Conservation (phyloP, 345 rosid genomes). For the Populus nigra region DNA sequence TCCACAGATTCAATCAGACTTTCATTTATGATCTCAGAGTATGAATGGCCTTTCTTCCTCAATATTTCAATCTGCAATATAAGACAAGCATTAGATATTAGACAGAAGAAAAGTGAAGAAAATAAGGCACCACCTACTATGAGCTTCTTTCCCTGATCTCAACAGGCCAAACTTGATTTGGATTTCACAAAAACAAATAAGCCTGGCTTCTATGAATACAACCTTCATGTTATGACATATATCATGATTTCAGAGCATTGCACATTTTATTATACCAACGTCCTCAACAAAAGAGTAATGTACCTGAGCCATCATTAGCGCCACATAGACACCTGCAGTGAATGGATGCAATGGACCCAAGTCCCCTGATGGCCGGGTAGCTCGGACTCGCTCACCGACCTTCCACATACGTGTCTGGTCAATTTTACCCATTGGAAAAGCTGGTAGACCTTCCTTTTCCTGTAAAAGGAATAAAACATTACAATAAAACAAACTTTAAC, state of each 20-base stretch:
- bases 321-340: slow-evolving; percentile 88
- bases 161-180: background rate
- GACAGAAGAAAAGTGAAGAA: background rate
- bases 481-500: background rate
- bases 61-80: slow-evolving; percentile 68
- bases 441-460: slow-evolving; percentile 95
- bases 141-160: background rate
- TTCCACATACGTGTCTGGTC: slow-evolving; percentile 98
- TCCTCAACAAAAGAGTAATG: background rate
- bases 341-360: slow-evolving; percentile 77
- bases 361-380: slow-evolving; percentile 65
- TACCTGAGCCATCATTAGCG: slow-evolving; percentile 98
- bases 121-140: background rate
- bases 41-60: slow-evolving; percentile 96
- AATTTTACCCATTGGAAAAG: slow-evolving; percentile 96
- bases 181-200: background rate
- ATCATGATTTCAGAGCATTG: background rate
- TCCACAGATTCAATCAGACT: slow-evolving; percentile 91
- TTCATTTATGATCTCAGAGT: slow-evolving; percentile 91
- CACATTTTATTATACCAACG: background rate
- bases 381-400: slow-evolving; percentile 76
- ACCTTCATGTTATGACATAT: background rate
- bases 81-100: background rate
- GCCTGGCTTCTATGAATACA: background rate
- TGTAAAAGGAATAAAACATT: slow-evolving; percentile 23